Conservation (phyloP, 2,329 filamentous ascomycete genomes). For the Apiospora aurea region DNA sequence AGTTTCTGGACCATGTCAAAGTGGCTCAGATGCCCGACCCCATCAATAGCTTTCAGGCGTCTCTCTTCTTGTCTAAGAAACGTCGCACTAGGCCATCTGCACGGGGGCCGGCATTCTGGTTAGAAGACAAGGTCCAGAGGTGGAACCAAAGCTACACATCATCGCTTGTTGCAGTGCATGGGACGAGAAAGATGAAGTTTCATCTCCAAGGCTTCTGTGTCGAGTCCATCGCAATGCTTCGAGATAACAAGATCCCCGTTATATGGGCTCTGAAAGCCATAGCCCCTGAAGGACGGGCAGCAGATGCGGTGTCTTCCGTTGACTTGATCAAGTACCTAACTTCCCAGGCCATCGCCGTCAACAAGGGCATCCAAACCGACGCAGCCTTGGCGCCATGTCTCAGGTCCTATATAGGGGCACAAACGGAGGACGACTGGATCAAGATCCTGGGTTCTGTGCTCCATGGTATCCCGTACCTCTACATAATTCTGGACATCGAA, state of each 20-base stretch:
- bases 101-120: background rate
- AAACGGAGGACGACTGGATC: background rate
- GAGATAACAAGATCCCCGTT: background rate
- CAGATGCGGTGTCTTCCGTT: background rate
- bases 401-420: background rate
- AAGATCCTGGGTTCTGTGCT: background rate
- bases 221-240: background rate
- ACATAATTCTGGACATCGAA: background rate
- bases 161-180: background rate
- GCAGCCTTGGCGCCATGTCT: background rate
- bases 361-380: constrained; percentile 3
- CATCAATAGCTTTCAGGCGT: background rate
- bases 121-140: background rate
- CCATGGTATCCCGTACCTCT: background rate
- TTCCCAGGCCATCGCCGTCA: background rate
- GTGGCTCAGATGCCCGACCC: background rate
- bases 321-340: constrained; percentile 8
- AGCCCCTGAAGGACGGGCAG: no score
- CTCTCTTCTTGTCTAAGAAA: background rate
- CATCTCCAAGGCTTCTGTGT: background rate
- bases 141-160: constrained; percentile 2
- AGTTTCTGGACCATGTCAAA: background rate
- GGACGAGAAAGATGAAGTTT: background rate
- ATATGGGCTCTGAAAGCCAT: background rate
- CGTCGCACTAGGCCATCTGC: background rate